Conservation (phyloP, 2,329 filamentous ascomycete species). For the Xylariaceae sp. region DNA sequence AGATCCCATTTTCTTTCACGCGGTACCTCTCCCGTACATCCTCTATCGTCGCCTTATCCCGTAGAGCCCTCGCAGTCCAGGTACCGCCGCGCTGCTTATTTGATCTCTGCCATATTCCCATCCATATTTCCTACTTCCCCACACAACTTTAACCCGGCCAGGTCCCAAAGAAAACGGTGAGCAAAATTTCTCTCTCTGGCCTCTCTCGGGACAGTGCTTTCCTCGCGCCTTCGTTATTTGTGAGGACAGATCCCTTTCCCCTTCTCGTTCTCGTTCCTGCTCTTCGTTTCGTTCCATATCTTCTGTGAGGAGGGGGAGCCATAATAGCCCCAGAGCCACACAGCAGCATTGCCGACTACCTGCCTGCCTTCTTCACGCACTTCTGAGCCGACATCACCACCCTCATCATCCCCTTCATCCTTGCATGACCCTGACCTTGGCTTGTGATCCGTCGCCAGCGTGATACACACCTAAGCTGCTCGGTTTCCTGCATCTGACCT, state of each 20-base stretch:
- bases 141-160: slow-evolving; percentile 4
- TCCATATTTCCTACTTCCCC: neutral
- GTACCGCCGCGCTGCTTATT: neutral
- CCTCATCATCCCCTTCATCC: neutral
- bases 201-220: slow-evolving; percentile 3
- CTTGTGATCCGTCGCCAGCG: slow-evolving; percentile 22
- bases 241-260: neutral
- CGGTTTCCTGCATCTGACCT: slow-evolving; percentile 29
- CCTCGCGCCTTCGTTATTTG: neutral
- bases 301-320: neutral
- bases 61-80: neutral
- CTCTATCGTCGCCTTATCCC: neutral
- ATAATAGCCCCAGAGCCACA: neutral
- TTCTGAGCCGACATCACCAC: neutral
- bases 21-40: neutral
- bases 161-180: slow-evolving; percentile 5
- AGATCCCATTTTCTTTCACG: neutral
- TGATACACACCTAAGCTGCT: slow-evolving; percentile 20
- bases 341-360: neutral
- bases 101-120: neutral
- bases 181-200: slow-evolving; percentile 13
- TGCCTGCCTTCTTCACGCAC: neutral
- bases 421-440: slow-evolving; percentile 17
- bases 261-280: neutral
- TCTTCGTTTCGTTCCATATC: neutral